Evolutionary conservation across 2,329 filamentous ascomycete species (phyloP).

Genomic region (Ophiosphaerella narmari): DNA sequence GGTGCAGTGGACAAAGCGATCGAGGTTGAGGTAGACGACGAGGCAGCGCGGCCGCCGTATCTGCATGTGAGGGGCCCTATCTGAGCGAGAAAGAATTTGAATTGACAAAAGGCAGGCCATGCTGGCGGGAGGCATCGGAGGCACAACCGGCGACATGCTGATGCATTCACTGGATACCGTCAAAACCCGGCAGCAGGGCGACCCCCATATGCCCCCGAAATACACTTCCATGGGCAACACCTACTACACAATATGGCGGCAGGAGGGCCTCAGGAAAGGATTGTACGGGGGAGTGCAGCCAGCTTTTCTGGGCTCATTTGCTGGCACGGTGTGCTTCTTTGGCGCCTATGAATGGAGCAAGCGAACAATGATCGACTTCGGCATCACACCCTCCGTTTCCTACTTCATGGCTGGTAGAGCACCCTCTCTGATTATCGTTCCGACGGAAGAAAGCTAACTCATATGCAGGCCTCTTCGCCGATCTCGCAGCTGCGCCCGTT

Average conservation of each 20-base stretch:
- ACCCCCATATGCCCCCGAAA: constrained; percentile 88
- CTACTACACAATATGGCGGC: constrained; percentile 89
- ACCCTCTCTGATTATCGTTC: background rate
- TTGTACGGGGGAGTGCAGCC: constrained; percentile 94
- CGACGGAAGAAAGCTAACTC: background rate
- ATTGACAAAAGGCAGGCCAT: constrained; percentile 68
- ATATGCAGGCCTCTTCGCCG: constrained; percentile 79
- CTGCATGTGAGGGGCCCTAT: constrained; percentile 48
- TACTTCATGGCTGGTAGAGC: constrained; percentile 80
- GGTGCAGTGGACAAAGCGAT: constrained; percentile 20
- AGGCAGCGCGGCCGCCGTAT: constrained; percentile 54
- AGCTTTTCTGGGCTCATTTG: constrained; percentile 88
- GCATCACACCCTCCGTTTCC: constrained; percentile 78
- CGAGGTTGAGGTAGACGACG: constrained; percentile 43
- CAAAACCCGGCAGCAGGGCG: constrained; percentile 96
- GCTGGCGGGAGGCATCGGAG: constrained; percentile 91
- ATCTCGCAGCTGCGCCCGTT: constrained; percentile 86
- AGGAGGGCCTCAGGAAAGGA: constrained; percentile 84
- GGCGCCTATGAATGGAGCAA: constrained; percentile 97
- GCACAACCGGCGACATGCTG: constrained; percentile 91
- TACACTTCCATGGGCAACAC: constrained; percentile 89
- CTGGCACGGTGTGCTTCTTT: constrained; percentile 93
- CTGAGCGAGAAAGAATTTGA: constrained; percentile 8
- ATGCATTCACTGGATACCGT: constrained; percentile 99
- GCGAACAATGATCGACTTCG: constrained; percentile 80